phyloP scores from a whole-genome alignment of 2,329 filamentous ascomycete genomes.

The Alternaria arbusti region DNA sequence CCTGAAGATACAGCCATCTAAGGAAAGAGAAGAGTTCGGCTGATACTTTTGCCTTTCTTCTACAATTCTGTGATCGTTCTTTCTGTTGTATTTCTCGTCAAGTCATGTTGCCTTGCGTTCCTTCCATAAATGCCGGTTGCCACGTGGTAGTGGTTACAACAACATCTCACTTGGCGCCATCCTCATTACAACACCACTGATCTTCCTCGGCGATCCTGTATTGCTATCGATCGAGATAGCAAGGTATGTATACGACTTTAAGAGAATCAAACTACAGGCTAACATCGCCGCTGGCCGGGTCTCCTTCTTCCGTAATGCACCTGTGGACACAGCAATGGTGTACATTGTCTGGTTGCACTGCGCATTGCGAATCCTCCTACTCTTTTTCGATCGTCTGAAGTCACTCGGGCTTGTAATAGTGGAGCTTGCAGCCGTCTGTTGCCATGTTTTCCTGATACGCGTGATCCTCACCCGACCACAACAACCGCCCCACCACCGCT shows the following conservation, averaged over 20 bases:
- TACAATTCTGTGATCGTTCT: neutral
- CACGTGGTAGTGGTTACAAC: conserved; percentile 5
- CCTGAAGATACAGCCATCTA: neutral
- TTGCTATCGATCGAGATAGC: neutral
- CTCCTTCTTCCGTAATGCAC: conserved; percentile 6
- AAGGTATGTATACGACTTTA: neutral
- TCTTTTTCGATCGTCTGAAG: conserved; percentile 9
- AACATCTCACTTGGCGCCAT: neutral
- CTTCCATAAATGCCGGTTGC: neutral
- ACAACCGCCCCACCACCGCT: conserved; percentile 3
- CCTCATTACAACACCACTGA: neutral
- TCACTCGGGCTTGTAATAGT: conserved; percentile 8
- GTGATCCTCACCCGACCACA: conserved; percentile 14
- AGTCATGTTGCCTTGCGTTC: conserved; percentile 4
- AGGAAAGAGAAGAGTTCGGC: neutral
- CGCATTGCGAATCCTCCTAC: neutral
- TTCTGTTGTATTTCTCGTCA: neutral
- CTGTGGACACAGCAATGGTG: conserved; percentile 11
- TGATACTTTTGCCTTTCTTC: neutral
- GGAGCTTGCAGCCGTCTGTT: conserved; percentile 11
- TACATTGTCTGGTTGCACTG: conserved; percentile 12
- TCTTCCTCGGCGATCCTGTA: neutral
- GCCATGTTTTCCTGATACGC: conserved; percentile 13
- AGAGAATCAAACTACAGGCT: neutral
- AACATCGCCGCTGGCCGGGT: neutral